A percentile compares a stretch with the other conserved stretches of the same genome.
Evolutionary conservation across 1,139 yeast species (phyloP).

Genomic region (Chernovozyma sophiae-reginae): DNA sequence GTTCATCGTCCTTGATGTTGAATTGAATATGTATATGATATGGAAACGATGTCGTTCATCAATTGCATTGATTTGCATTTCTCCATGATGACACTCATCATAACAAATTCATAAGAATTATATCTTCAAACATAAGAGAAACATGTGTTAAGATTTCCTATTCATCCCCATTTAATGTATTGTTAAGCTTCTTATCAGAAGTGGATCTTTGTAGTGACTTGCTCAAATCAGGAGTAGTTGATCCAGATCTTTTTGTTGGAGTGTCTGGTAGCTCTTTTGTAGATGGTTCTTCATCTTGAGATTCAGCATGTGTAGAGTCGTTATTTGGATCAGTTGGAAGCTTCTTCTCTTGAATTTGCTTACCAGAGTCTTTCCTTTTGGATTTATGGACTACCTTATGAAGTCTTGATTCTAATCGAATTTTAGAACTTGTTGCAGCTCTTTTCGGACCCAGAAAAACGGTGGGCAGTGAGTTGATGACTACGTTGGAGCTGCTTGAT

Average conservation of each 20-base stretch:
- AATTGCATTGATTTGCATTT: too few relatives aligned
- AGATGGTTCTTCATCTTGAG: too few relatives aligned
- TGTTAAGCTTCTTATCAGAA: neutral
- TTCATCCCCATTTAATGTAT: too few relatives aligned
- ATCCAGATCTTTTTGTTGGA: neutral
- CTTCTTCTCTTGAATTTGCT: neutral
- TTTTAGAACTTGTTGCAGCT: constrained; percentile 16
- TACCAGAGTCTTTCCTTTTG: constrained; percentile 1
- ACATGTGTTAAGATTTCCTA: too few relatives aligned
- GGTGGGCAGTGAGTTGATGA: neutral
- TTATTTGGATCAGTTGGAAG: neutral
- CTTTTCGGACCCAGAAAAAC: neutral
- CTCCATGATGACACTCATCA: too few relatives aligned
- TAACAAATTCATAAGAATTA: too few relatives aligned
- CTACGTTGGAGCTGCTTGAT: neutral
- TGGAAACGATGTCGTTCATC: too few relatives aligned
- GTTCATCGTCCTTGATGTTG: too few relatives aligned
- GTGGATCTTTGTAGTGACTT: neutral
- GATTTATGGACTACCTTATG: constrained; percentile 23
- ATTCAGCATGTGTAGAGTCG: neutral
- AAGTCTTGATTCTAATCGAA: constrained; percentile 29
- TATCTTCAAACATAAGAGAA: too few relatives aligned
- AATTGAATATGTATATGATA: too few relatives aligned
- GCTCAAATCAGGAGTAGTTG: neutral
- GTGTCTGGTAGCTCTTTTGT: neutral